Conservation (phyloP, 257 asterid species). For the Oldenlandia corymbosa region DNA sequence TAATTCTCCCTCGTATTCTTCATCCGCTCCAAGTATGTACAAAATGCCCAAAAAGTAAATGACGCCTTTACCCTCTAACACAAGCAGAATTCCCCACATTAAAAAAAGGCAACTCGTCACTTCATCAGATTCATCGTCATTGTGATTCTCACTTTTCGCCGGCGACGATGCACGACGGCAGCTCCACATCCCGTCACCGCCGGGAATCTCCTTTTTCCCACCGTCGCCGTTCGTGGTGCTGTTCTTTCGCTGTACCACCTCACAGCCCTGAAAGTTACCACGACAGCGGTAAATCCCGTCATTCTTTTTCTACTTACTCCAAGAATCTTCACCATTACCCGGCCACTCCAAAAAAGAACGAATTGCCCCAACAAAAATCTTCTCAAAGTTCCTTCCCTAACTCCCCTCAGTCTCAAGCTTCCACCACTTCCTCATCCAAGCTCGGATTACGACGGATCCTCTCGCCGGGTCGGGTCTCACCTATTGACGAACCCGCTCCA, state of each 20-base stretch:
- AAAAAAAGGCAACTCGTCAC: background rate
- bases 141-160: background rate
- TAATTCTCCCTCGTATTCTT: conserved; percentile 8
- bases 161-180: conserved; percentile 41
- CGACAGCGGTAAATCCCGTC: background rate
- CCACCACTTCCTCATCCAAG: conserved; percentile 35
- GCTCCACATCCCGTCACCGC: conserved; percentile 35
- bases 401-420: conserved; percentile 45
- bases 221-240: conserved; percentile 84
- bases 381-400: conserved; percentile 34
- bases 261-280: conserved; percentile 62
- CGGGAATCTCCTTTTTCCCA: conserved; percentile 40
- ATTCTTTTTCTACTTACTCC: background rate
- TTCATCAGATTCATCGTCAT: background rate
- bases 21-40: background rate
- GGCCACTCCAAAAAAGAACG: conserved; percentile 35
- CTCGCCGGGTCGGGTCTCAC: conserved; percentile 98
- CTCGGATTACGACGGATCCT: conserved; percentile 68
- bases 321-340: conserved; percentile 20
- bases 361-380: conserved; percentile 30
- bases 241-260: conserved; percentile 70
- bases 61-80: background rate
- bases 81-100: background rate
- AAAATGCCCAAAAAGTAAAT: background rate
- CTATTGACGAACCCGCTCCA: conserved; percentile 41